Evolutionary conservation across 129 eudicot species (phyloP).

Genomic region (Flaveria sonorensis): DNA sequence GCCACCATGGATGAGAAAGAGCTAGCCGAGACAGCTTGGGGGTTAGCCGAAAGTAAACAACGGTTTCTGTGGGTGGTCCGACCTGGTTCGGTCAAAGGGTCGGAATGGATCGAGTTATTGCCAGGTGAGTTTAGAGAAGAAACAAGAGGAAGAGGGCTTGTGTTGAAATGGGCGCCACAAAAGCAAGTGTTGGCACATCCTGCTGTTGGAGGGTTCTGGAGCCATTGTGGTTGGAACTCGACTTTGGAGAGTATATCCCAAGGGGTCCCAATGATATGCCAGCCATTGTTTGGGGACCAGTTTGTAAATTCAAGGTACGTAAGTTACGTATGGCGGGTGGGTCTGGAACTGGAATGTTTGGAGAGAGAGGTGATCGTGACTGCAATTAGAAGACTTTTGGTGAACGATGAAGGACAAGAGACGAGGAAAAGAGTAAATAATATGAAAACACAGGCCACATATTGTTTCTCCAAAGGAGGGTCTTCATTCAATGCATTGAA

Average conservation of each 20-base stretch:
- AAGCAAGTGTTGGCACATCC: constrained; percentile 44
- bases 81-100: constrained; percentile 47
- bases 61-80: constrained; percentile 61
- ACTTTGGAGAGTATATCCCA: constrained; percentile 44
- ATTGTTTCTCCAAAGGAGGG: constrained; percentile 34
- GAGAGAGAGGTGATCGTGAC: constrained; percentile 31
- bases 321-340: constrained; percentile 40
- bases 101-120: constrained; percentile 38
- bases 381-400: constrained; percentile 36
- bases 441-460: constrained; percentile 31
- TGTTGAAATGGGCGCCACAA: constrained; percentile 59
- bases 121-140: constrained; percentile 38
- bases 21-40: constrained; percentile 56
- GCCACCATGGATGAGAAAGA: constrained; percentile 39
- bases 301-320: constrained; percentile 41
- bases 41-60: constrained; percentile 46
- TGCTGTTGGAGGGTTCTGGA: constrained; percentile 54
- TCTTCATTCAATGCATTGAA: constrained; percentile 40
- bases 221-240: constrained; percentile 66
- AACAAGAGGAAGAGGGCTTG: constrained; percentile 37
- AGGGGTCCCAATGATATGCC: constrained; percentile 55
- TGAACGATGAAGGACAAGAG: constrained; percentile 45
- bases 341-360: constrained; percentile 33
- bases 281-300: constrained; percentile 44
- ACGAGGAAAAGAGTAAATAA: constrained; percentile 25